Percentiles rank a stretch among this genome's conserved stretches.
These are phyloP conservation scores for Colletotrichum sp. DNA, from an alignment of 2,329 filamentous ascomycete genomes.

Conservation along the genomic window DNA sequence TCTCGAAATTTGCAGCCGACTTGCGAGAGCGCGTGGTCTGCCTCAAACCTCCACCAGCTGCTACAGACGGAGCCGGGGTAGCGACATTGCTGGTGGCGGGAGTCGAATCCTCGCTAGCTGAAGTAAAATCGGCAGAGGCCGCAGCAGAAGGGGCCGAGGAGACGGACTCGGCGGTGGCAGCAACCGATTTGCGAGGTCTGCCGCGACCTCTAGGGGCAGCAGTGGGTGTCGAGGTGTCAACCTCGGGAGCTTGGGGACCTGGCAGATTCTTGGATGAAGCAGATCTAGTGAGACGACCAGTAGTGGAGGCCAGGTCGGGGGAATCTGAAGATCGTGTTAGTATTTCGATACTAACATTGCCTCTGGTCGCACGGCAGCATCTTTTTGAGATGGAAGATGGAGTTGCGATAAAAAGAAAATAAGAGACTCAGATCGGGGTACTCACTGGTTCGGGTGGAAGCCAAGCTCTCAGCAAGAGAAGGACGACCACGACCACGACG, in stretches of 20 bases:
- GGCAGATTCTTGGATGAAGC: constrained; percentile 16
- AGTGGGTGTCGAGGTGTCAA: neutral
- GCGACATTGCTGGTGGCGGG: constrained; percentile 47
- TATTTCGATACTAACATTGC: neutral
- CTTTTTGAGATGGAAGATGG: neutral
- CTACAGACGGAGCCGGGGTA: constrained; percentile 38
- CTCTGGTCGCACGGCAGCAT: neutral
- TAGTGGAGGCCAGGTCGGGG: neutral
- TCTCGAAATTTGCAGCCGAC: constrained; percentile 35
- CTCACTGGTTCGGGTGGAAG: constrained; percentile 10
- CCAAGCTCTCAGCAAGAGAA: constrained; percentile 6
- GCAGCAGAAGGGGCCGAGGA: constrained; percentile 40
- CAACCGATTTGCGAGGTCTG: constrained; percentile 29
- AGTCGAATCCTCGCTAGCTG: constrained; percentile 45
- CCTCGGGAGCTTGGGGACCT: neutral
- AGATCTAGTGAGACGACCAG: constrained; percentile 18
- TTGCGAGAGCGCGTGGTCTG: constrained; percentile 19
- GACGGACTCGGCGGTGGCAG: constrained; percentile 31
- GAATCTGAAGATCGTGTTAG: neutral
- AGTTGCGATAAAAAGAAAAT: neutral
- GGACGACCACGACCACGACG: constrained; percentile 4
- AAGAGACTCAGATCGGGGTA: neutral
- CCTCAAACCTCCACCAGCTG: constrained; percentile 21
- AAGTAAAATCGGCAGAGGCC: constrained; percentile 35
- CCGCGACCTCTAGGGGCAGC: constrained; percentile 30